Conservation (phyloP, 345 rosid genomes). For the Eutrema yunnanense region DNA sequence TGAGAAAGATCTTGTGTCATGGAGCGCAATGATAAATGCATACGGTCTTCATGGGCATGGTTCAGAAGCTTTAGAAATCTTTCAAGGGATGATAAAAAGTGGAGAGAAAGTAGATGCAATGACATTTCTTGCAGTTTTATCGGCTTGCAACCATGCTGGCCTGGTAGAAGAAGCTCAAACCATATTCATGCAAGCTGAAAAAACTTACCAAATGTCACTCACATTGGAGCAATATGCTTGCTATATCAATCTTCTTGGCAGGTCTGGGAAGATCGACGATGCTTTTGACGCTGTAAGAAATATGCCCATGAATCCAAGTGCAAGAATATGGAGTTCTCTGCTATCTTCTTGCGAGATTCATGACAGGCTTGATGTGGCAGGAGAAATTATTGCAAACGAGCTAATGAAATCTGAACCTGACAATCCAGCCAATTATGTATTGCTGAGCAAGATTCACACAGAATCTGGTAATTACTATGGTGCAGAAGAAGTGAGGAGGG, state of each 20-base stretch:
- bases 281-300: slow-evolving; percentile 33
- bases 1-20: slow-evolving; percentile 41
- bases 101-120: slow-evolving; percentile 35
- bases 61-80: slow-evolving; percentile 41
- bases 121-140: slow-evolving; percentile 44
- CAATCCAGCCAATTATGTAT: slow-evolving; percentile 44
- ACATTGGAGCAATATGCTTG: slow-evolving; percentile 47
- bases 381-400: slow-evolving; percentile 24
- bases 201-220: slow-evolving; percentile 25
- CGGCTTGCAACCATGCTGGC: slow-evolving; percentile 56
- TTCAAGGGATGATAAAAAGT: slow-evolving; percentile 36
- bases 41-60: slow-evolving; percentile 58
- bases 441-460: slow-evolving; percentile 42
- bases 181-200: slow-evolving; percentile 29
- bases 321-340: slow-evolving; percentile 48
- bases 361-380: slow-evolving; percentile 39
- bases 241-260: slow-evolving; percentile 54
- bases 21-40: slow-evolving; percentile 46
- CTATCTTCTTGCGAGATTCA: slow-evolving; percentile 45
- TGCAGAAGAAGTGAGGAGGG: slow-evolving; percentile 47
- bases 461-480: slow-evolving; percentile 37
- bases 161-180: slow-evolving; percentile 40
- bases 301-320: slow-evolving; percentile 48
- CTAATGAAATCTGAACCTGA: slow-evolving; percentile 41
- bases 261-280: slow-evolving; percentile 44